Evolutionary conservation across 768 basidiomycete species (phyloP).

Genomic region (Pleurotus giganteus): DNA sequence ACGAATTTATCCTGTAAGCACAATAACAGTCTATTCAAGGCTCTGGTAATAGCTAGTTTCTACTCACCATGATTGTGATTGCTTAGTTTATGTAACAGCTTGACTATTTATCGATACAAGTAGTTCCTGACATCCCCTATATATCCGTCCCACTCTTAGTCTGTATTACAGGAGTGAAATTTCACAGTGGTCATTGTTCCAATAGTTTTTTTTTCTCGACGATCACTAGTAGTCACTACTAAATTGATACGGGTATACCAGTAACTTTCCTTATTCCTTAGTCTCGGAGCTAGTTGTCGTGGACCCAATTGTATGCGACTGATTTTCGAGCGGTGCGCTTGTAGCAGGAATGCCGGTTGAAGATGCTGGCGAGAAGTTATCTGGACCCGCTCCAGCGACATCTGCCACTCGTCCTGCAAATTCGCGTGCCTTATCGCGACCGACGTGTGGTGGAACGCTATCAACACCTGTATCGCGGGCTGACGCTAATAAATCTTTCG

Average conservation of each 20-base stretch:
- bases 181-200: too few species aligned
- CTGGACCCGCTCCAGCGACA: conserved; percentile 15
- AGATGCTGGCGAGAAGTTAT: conserved; percentile 14
- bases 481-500: conserved; percentile 26
- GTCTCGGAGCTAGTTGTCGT: background rate
- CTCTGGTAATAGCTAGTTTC: background rate
- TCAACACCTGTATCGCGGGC: conserved; percentile 29
- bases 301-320: conserved; percentile 25
- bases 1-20: conserved; percentile 46
- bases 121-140: too few species aligned
- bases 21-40: background rate
- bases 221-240: too few species aligned
- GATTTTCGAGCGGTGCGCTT: conserved; percentile 40
- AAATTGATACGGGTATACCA: too few species aligned
- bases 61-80: background rate
- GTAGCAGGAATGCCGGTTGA: conserved; percentile 30
- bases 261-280: background rate
- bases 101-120: too few species aligned
- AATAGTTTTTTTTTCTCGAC: too few species aligned
- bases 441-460: conserved; percentile 37
- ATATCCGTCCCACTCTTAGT: too few species aligned
- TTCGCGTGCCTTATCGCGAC: conserved; percentile 36
- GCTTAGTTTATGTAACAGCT: background rate
- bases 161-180: too few species aligned
- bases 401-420: conserved; percentile 8